phyloP scores from a whole-genome alignment of 1,284 basidiomycete species.

The Austroboletus novae-zelandiae region DNA sequence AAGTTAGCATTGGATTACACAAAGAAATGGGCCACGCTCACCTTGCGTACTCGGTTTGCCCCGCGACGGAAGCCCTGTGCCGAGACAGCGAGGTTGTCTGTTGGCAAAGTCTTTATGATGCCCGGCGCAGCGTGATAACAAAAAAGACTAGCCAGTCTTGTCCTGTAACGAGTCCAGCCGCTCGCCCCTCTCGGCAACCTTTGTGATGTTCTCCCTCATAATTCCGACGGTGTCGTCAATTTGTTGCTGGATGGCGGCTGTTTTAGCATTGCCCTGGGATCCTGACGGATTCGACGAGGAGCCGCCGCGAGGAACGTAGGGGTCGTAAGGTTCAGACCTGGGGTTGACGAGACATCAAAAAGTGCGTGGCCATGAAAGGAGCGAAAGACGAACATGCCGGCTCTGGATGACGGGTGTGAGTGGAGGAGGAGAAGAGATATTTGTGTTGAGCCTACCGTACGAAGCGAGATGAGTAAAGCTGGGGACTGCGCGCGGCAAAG shows the following conservation, averaged over 20 bases:
- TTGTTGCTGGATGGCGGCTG: constrained; percentile 89
- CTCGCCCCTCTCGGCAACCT: constrained; percentile 95
- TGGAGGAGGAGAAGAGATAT: not conserved
- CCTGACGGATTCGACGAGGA: constrained; percentile 56
- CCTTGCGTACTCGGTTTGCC: constrained; percentile 97
- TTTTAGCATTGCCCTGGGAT: constrained; percentile 68
- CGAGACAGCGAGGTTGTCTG: constrained; percentile 97
- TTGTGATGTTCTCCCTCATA: constrained; percentile 97
- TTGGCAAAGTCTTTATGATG: constrained; percentile 4
- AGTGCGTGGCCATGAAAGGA: not conserved
- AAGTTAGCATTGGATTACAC: constrained; percentile 23
- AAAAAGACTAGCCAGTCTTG: constrained; percentile 81
- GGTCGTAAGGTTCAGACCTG: constrained; percentile 94
- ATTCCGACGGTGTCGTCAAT: constrained; percentile 95
- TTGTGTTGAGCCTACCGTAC: constrained; percentile 16
- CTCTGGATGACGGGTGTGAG: constrained; percentile 5
- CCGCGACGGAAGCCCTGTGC: constrained; percentile 98
- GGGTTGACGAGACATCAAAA: constrained; percentile 12
- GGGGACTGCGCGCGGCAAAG: constrained; percentile 20
- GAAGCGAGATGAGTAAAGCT: constrained; percentile 10
- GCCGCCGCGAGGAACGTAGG: constrained; percentile 86
- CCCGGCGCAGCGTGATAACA: constrained; percentile 1
- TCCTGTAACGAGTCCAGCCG: constrained; percentile 92
- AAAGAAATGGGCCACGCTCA: constrained; percentile 42
- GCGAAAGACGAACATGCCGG: constrained; percentile 26